Evolutionary conservation across 345 rosid genomes (phyloP).

Genomic region (Moringa oleifera): DNA sequence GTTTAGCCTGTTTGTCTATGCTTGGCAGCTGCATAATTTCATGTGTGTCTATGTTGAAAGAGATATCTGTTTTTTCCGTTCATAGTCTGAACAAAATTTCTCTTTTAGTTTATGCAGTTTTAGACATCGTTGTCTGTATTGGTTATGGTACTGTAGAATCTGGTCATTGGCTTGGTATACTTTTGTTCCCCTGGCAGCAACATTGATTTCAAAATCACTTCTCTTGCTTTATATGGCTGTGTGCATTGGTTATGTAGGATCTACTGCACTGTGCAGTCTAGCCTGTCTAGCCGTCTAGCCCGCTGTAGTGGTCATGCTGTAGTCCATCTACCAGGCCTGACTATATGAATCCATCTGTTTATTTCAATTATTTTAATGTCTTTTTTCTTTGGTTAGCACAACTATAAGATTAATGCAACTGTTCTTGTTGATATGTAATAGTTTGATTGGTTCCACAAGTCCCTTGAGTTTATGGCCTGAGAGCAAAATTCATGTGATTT

Average conservation of each 20-base stretch:
- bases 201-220: background rate
- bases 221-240: background rate
- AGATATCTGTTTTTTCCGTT: background rate
- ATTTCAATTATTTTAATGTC: background rate
- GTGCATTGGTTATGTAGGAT: background rate
- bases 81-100: too few species aligned
- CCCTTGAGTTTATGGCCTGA: background rate
- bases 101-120: too few species aligned
- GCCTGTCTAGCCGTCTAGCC: slow-evolving; percentile 1
- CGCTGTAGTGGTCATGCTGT: background rate
- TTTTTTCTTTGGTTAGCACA: too few species aligned
- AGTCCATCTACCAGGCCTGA: slow-evolving; percentile 1
- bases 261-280: background rate
- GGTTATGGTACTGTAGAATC: background rate
- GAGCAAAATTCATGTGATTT: background rate
- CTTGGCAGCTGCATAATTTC: slow-evolving; percentile 8
- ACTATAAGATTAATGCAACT: too few species aligned
- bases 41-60: background rate
- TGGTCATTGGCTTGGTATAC: background rate
- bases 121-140: too few species aligned
- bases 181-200: background rate
- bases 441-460: too few species aligned
- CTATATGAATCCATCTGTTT: background rate
- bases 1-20: background rate
- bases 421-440: too few species aligned